Base-by-base conservation (phyloP, 1,284 basidiomycete species). In the Trichosporon asahii region DNA sequence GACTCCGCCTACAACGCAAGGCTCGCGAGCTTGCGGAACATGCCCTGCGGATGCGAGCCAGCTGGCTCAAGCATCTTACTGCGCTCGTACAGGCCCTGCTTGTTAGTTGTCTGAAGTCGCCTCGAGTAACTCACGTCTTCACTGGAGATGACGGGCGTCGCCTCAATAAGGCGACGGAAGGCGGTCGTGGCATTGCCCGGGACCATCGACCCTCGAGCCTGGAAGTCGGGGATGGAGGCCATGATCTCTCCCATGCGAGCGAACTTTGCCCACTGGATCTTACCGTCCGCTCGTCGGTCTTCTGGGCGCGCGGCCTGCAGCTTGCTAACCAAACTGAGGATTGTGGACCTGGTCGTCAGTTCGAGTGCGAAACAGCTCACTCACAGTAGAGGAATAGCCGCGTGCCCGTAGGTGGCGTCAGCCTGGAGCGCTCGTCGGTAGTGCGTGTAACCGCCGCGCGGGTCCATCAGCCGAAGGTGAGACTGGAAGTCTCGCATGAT, bases 351-450 rank as follows among this genome's bases (percentile, higher is more conserved):
- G 27, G 3, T 46, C 29, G 65, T 63, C 65, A 66, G 64, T 15
- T 15, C 21, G 7, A 3, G 1, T 0, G 5, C 2, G n/a, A n/a
- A n/a, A n/a, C n/a, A n/a, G n/a, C n/a, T n/a, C 18, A 76, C 79
- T 77, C 63, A 79, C 79, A 84, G 57, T n/a, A 84, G 76, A 0
- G 83, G 83, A 49, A 84, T 82, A 3, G 80, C 81, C 2, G 75
- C 68, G 67, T 78, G 72, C 6, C 77, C 79, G 64, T 80, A 74
- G 9, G 75, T 72, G 14, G 78, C 73, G 70, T 84, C 82, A 7
- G 77, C 74, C 67, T 76, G 71, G n/a, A 84, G 66, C 0, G 78
- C 78, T 21, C 76, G 66, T 23, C 79, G 74, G 69, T 83, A 84
- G 66, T 74, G 72, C 14, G 73, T 72, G 67, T 82, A 83, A 12